Percentiles rank a stretch among this genome's conserved stretches.
These are phyloP conservation scores for Tilletia indica DNA, from an alignment of 1,284 basidiomycete species.

Conservation along the genomic window DNA sequence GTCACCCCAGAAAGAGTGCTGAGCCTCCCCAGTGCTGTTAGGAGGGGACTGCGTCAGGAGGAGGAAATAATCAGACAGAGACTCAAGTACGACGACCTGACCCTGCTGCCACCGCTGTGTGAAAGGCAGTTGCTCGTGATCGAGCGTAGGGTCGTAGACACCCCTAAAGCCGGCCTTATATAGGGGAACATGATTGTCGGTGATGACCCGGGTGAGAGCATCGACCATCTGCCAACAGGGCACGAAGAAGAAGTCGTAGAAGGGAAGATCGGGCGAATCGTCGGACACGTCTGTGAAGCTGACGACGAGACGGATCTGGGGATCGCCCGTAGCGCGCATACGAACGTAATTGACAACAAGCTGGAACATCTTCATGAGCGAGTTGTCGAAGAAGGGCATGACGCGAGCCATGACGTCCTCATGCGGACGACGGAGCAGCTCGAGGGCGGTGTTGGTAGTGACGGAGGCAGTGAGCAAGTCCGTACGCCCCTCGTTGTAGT, in stretches of 20 bases:
- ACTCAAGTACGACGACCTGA: not conserved
- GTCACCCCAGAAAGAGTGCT: not conserved
- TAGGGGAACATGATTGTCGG: not conserved
- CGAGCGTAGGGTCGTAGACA: not conserved
- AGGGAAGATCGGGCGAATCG: not conserved
- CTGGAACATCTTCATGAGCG: not conserved
- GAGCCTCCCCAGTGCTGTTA: not conserved
- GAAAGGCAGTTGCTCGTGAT: not conserved
- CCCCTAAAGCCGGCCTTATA: not conserved
- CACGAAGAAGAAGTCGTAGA: not conserved
- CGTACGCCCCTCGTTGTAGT: not conserved
- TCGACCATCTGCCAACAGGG: constrained; percentile 3
- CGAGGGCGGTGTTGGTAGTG: not conserved
- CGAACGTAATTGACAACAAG: not conserved
- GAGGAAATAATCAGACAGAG: not conserved
- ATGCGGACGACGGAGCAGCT: not conserved
- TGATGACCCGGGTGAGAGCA: not conserved
- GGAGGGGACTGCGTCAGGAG: not conserved
- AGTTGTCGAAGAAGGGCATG: constrained; percentile 2
- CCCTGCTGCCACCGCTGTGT: not conserved
- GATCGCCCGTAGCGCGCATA: not conserved
- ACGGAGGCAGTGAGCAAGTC: not conserved
- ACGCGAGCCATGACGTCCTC: not conserved
- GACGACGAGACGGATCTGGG: not conserved
- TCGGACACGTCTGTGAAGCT: not conserved